These are phyloP conservation scores for Prunella vulgaris DNA, from an alignment of 257 asterid genomes.

Conservation along the genomic window DNA sequence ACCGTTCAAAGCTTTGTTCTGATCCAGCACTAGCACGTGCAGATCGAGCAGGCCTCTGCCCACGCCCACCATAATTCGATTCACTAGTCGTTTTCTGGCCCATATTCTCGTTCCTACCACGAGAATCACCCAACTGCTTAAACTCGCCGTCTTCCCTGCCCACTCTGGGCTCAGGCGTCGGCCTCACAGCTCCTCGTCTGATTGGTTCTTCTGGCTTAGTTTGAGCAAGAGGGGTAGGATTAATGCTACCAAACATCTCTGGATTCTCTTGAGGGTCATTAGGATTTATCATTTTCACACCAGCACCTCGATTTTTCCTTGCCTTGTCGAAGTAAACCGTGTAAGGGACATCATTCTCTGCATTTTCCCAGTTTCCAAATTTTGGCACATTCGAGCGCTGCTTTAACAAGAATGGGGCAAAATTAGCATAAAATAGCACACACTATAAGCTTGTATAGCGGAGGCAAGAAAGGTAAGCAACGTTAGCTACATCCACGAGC, in stretches of 20 bases:
- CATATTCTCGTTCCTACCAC: constrained; percentile 25
- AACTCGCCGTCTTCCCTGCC: constrained; percentile 36
- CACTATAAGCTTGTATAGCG: too few species aligned
- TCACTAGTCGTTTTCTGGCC: constrained; percentile 27
- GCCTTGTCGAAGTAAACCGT: constrained; percentile 76
- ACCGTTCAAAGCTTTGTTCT: constrained; percentile 41
- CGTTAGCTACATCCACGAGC: too few species aligned
- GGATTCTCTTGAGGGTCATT: constrained; percentile 74
- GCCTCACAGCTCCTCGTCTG: constrained; percentile 35
- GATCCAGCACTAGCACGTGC: constrained; percentile 39
- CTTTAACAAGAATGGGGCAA: background rate
- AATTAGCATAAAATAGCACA: too few species aligned
- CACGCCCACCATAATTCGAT: constrained; percentile 35
- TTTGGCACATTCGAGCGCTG: constrained; percentile 50
- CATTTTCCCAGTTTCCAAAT: constrained; percentile 59
- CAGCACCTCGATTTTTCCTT: constrained; percentile 52
- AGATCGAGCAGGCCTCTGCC: constrained; percentile 33
- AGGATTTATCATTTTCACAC: constrained; percentile 71
- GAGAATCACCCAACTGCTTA: constrained; percentile 29
- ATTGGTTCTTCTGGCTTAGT: constrained; percentile 31
- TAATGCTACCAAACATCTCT: constrained; percentile 34
- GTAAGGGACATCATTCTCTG: constrained; percentile 52
- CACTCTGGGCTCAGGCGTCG: constrained; percentile 28
- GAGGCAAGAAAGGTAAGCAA: too few species aligned
- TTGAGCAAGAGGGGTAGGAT: constrained; percentile 28